Evolutionary conservation across 2,329 filamentous ascomycete species (phyloP).

Genomic region (Talaromyces islandicus): DNA sequence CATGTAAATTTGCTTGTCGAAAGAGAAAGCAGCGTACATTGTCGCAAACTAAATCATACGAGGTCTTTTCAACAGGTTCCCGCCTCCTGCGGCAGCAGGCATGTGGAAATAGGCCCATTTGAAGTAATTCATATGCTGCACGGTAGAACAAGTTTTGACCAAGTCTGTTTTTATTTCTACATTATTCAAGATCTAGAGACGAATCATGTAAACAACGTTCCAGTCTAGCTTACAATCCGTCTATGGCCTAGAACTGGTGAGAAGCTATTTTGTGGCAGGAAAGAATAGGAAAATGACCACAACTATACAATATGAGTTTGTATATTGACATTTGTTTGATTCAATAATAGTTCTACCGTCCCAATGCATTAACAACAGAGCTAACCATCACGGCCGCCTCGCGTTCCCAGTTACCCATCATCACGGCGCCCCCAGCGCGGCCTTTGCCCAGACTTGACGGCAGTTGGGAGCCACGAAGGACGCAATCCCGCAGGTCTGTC

Average conservation of each 20-base stretch:
- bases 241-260: not conserved
- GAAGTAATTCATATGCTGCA: too few species aligned
- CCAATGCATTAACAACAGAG: conserved; percentile 61
- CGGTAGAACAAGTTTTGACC: too few species aligned
- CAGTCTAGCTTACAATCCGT: not conserved
- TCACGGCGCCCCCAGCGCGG: conserved; percentile 41
- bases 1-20: not conserved
- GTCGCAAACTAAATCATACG: too few species aligned
- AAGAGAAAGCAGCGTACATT: too few species aligned
- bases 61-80: too few species aligned
- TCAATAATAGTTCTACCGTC: conserved; percentile 17
- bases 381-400: conserved; percentile 94
- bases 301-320: not conserved
- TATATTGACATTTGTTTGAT: not conserved
- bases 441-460: conserved; percentile 45
- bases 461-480: conserved; percentile 67
- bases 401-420: conserved; percentile 66
- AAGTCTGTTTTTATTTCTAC: too few species aligned
- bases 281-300: not conserved
- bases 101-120: too few species aligned
- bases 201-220: too few species aligned
- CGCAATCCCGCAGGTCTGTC: conserved; percentile 75
- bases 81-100: too few species aligned
- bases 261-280: too few species aligned
- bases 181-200: too few species aligned